A percentile compares a stretch with the other conserved stretches of the same genome.
phyloP scores from a whole-genome alignment of 805 yeast genomes.

The Ogataea neopini region DNA sequence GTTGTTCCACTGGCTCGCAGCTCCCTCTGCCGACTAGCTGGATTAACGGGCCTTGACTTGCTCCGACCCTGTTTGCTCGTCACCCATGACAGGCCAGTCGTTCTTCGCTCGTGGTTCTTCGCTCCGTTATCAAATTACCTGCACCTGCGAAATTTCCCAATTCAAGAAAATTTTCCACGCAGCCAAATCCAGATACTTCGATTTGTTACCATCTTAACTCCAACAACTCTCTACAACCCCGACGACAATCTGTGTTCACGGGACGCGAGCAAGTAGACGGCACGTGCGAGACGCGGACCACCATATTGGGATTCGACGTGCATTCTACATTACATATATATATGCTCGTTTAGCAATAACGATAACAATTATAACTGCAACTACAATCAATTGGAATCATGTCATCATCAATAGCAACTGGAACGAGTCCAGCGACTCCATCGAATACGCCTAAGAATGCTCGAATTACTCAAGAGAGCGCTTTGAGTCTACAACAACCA shows the following conservation, averaged over 20 bases:
- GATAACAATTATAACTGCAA: background rate
- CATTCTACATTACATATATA: background rate
- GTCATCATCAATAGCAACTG: background rate
- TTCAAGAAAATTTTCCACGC: constrained; percentile 8
- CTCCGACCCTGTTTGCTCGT: too few relatives aligned
- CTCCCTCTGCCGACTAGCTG: too few relatives aligned
- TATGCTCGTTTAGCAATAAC: background rate
- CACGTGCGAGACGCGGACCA: background rate
- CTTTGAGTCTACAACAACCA: constrained; percentile 18
- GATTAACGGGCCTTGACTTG: too few relatives aligned
- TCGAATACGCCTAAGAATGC: constrained; percentile 11
- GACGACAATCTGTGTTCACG: too few relatives aligned
- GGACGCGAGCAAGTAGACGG: background rate
- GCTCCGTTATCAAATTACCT: background rate
- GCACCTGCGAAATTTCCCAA: background rate
- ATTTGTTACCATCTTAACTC: background rate
- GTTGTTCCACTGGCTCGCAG: too few relatives aligned
- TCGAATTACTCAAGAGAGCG: constrained; percentile 16
- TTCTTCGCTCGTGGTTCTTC: too few relatives aligned
- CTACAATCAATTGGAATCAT: background rate
- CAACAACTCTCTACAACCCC: too few relatives aligned
- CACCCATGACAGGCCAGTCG: too few relatives aligned
- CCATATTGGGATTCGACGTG: background rate
- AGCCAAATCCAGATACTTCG: constrained; percentile 8
- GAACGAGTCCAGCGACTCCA: constrained; percentile 2